Evolutionary conservation across 495 filamentous ascomycete species (phyloP).

Genomic region (Pseudoneurospora amorphoporcata): DNA sequence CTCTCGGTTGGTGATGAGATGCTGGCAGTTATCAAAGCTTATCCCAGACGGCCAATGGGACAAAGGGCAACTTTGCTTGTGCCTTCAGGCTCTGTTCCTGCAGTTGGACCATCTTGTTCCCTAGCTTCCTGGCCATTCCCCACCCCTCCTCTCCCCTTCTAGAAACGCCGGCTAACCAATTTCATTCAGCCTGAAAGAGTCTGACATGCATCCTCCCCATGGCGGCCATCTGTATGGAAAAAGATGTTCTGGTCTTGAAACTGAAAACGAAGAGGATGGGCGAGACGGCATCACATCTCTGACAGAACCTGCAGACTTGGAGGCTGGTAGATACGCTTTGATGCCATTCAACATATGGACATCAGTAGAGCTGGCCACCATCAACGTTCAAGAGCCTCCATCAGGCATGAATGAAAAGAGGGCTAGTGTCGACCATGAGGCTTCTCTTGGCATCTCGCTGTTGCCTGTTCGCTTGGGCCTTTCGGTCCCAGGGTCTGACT

Average conservation of each 20-base stretch:
- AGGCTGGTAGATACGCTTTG: too few species aligned
- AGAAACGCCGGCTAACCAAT: neutral
- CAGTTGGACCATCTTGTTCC: neutral
- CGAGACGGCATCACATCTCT: neutral
- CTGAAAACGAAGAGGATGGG: neutral
- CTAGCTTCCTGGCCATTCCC: neutral
- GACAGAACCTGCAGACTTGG: neutral
- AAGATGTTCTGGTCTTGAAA: neutral
- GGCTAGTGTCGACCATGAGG: neutral
- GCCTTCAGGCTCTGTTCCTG: neutral
- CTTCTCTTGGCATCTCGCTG: neutral
- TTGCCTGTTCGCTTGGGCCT: neutral
- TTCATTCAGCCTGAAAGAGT: neutral
- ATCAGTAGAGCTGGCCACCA: too few species aligned
- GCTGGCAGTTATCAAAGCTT: neutral
- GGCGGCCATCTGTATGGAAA: neutral
- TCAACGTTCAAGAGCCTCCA: neutral
- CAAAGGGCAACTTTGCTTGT: neutral
- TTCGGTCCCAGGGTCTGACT: neutral
- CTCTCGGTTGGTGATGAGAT: neutral
- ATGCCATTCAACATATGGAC: too few species aligned
- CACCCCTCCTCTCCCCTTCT: neutral
- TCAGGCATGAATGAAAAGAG: neutral
- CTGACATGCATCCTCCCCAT: neutral
- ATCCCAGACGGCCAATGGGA: neutral